Conservation (phyloP, 768 basidiomycete genomes). For the Macrolepiota fuliginosa region DNA sequence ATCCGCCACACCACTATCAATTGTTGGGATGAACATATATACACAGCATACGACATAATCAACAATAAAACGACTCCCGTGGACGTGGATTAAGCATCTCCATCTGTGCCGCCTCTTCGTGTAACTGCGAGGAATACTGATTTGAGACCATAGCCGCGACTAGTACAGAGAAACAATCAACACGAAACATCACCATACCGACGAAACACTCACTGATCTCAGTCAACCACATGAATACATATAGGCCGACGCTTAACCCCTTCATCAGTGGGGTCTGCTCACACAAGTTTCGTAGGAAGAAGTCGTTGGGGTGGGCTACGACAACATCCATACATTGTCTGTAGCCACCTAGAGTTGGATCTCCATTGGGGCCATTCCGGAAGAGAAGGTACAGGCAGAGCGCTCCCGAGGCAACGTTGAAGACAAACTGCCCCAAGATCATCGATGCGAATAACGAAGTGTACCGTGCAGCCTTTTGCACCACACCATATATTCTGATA, state of each 20-base stretch:
- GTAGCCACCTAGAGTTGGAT: not conserved
- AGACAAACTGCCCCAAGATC: conserved; percentile 25
- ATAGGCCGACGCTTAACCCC: conserved; percentile 1
- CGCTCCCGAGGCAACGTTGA: conserved; percentile 26
- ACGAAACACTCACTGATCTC: conserved; percentile 2
- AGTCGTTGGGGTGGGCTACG: not conserved
- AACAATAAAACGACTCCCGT: conserved; percentile 8
- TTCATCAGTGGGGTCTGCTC: conserved; percentile 1
- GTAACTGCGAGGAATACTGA: conserved; percentile 2
- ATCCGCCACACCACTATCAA: not conserved
- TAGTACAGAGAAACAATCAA: not conserved
- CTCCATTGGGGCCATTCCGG: conserved; percentile 8
- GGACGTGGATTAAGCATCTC: not conserved
- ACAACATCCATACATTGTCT: conserved; percentile 7
- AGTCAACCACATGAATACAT: conserved; percentile 7
- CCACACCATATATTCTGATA: conserved; percentile 19
- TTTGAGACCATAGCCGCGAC: conserved; percentile 2
- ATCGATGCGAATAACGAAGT: conserved; percentile 19
- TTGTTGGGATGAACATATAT: not conserved
- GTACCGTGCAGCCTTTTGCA: conserved; percentile 9
- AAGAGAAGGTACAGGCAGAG: conserved; percentile 27
- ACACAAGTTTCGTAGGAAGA: conserved; percentile 7
- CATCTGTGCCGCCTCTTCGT: conserved; percentile 6
- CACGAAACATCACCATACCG: not conserved
- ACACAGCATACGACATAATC: not conserved